Percentiles rank a stretch among this genome's conserved stretches.
Conservation (phyloP, 2,329 filamentous ascomycete genomes). For the Exophiala dermatitidis region DNA sequence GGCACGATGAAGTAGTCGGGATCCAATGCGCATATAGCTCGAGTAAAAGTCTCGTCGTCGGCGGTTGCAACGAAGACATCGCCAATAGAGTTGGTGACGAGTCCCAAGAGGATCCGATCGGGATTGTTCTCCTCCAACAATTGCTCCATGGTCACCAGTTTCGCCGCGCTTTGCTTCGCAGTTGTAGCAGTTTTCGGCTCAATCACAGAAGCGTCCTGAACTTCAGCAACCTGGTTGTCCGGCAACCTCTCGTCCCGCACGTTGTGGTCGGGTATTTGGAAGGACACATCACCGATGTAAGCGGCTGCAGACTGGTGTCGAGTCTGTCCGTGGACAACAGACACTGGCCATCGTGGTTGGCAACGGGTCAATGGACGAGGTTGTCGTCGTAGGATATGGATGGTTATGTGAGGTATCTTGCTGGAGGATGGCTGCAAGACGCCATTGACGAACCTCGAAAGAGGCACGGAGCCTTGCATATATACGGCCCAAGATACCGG, state of each 20-base stretch:
- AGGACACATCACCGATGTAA: not conserved
- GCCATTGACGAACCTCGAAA: constrained; percentile 21
- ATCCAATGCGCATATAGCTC: constrained; percentile 54
- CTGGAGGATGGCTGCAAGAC: constrained; percentile 15
- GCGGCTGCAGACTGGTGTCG: constrained; percentile 4
- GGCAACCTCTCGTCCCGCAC: not conserved
- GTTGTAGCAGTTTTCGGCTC: not conserved
- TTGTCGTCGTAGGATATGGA: constrained; percentile 19
- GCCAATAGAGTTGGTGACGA: constrained; percentile 32
- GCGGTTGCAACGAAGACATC: constrained; percentile 20
- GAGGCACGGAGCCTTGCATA: constrained; percentile 23
- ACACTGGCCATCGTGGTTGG: constrained; percentile 3
- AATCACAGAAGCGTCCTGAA: not conserved
- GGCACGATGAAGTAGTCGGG: constrained; percentile 47
- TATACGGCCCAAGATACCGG: constrained; percentile 10
- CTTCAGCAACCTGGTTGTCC: not conserved
- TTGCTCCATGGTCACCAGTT: constrained; percentile 10
- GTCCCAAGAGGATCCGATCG: constrained; percentile 35
- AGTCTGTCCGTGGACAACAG: not conserved
- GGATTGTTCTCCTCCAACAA: constrained; percentile 35
- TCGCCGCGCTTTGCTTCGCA: not conserved
- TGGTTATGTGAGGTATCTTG: constrained; percentile 22
- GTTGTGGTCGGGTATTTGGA: not conserved
- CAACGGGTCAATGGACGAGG: constrained; percentile 2
- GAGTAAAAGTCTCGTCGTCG: constrained; percentile 19